Percentiles rank a stretch among this genome's conserved stretches.
Evolutionary conservation across 169 alveolate species (phyloP).

Genomic region (Cryptosporidium sp.): DNA sequence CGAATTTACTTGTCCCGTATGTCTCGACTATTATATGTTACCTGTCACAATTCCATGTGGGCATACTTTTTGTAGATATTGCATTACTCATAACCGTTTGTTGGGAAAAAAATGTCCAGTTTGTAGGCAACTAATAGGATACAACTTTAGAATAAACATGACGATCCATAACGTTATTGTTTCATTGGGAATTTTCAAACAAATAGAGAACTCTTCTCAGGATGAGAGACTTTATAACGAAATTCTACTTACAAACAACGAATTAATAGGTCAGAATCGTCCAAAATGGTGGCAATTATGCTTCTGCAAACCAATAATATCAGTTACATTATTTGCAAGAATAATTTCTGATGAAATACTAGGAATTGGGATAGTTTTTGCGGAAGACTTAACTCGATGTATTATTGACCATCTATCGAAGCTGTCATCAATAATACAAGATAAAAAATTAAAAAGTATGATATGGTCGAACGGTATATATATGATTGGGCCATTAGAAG

Average conservation of each 20-base stretch:
- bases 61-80: slow-evolving; percentile 91
- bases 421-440: background rate
- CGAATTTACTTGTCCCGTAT: slow-evolving; percentile 90
- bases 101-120: slow-evolving; percentile 87
- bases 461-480: slow-evolving; percentile 73
- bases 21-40: slow-evolving; percentile 87
- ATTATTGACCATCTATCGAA: slow-evolving; percentile 60
- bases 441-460: background rate
- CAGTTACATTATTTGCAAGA: slow-evolving; percentile 68
- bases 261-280: background rate
- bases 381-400: slow-evolving; percentile 70
- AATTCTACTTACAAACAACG: background rate
- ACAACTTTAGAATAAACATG: slow-evolving; percentile 84
- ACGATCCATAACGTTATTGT: slow-evolving; percentile 85
- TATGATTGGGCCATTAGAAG: slow-evolving; percentile 75
- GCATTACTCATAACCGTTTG: slow-evolving; percentile 85
- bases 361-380: slow-evolving; percentile 67
- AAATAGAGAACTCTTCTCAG: background rate
- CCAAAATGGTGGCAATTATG: slow-evolving; percentile 74
- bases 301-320: slow-evolving; percentile 70
- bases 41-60: slow-evolving; percentile 92
- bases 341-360: slow-evolving; percentile 68
- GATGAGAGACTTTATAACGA: background rate
- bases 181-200: slow-evolving; percentile 70
- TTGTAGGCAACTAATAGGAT: slow-evolving; percentile 89